Conservation (phyloP, 306 rosid genomes). For the Casuarina equisetifolia region DNA sequence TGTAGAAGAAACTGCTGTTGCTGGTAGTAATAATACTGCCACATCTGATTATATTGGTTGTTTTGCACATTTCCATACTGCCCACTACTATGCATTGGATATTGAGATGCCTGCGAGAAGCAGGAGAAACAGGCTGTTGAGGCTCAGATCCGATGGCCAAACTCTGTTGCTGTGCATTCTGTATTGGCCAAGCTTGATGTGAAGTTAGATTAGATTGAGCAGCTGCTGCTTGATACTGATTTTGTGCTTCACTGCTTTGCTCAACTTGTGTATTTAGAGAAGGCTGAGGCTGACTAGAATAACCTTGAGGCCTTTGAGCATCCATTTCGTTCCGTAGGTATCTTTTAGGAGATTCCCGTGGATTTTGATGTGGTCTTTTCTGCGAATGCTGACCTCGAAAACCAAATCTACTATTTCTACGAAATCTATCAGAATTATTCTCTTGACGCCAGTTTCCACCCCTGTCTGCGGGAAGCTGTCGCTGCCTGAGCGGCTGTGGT, state of each 20-base stretch:
- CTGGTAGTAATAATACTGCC: conserved; percentile 82
- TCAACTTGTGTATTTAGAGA: conserved; percentile 42
- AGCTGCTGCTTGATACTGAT: conserved; percentile 51
- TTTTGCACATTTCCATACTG: conserved; percentile 60
- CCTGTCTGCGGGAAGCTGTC: conserved; percentile 31
- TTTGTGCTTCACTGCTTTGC: conserved; percentile 54
- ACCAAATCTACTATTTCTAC: conserved; percentile 46
- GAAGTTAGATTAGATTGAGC: conserved; percentile 31
- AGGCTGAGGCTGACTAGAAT: conserved; percentile 35
- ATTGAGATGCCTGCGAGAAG: conserved; percentile 38
- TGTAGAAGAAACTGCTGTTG: conserved; percentile 61
- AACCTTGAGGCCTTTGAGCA: conserved; percentile 47
- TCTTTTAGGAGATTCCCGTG: conserved; percentile 40
- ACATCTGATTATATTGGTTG: conserved; percentile 64
- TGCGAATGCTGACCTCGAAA: conserved; percentile 36
- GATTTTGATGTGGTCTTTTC: conserved; percentile 46
- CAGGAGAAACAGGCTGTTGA: conserved; percentile 39
- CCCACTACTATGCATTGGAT: conserved; percentile 43
- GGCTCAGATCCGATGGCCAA: conserved; percentile 43
- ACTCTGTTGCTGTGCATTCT: conserved; percentile 47
- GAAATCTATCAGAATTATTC: conserved; percentile 42
- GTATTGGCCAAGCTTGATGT: conserved; percentile 47
- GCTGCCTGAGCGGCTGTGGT: conserved; percentile 37
- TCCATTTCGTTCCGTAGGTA: conserved; percentile 42
- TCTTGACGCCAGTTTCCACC: conserved; percentile 48